A percentile compares a stretch with the other conserved stretches of the same genome.
These are phyloP conservation scores for Brasenia schreberi DNA, from an alignment of 164 flowering plant genomes.

Conservation along the genomic window DNA sequence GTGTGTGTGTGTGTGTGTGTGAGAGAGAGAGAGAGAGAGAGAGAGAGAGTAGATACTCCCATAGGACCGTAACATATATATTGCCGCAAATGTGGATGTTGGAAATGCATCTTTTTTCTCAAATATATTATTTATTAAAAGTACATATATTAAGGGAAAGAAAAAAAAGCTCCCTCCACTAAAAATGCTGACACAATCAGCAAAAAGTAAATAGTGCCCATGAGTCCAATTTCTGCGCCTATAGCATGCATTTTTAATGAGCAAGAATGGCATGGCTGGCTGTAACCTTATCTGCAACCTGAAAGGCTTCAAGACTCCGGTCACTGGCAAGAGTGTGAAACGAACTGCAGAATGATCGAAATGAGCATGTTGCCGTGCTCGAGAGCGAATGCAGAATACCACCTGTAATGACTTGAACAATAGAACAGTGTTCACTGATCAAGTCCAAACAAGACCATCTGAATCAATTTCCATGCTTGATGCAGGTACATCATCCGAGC, in stretches of 20 bases:
- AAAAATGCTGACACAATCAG: neutral
- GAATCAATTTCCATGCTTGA: conserved; percentile 63
- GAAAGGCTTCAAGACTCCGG: no score
- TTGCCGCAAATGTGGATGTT: no score
- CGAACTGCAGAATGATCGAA: neutral
- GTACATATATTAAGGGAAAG: neutral
- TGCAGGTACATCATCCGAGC: conserved; percentile 50
- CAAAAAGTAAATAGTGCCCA: neutral
- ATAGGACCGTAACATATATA: no score
- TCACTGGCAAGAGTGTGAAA: no score
- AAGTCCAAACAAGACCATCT: conserved; percentile 88
- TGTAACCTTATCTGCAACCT: no score
- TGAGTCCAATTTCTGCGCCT: neutral
- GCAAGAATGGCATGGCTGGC: neutral
- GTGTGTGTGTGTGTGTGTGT: no score
- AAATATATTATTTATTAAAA: no score
- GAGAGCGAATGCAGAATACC: neutral
- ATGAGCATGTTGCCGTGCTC: neutral
- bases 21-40: no score
- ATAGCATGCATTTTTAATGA: neutral
- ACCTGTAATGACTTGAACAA: neutral
- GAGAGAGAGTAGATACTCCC: no score
- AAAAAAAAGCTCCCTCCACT: neutral
- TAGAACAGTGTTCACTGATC: conserved; percentile 5
- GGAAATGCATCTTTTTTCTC: neutral